phyloP scores from a whole-genome alignment of 2,329 filamentous ascomycete genomes.

The Monilinia aucupariae region DNA sequence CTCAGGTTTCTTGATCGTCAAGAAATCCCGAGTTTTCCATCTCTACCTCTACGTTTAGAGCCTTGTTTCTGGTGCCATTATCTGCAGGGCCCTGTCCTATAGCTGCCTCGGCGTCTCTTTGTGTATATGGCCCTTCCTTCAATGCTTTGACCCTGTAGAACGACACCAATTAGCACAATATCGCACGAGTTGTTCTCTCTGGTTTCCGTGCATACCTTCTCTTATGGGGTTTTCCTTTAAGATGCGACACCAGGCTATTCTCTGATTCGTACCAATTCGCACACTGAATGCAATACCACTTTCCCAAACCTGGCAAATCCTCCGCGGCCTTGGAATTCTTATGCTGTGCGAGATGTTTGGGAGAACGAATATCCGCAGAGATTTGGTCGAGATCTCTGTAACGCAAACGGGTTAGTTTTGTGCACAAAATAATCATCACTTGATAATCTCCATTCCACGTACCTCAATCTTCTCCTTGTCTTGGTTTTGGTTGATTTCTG shows the following conservation, averaged over 20 bases:
- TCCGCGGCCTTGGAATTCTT: constrained; percentile 74
- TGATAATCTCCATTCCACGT: constrained; percentile 19
- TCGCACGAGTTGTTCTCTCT: not conserved
- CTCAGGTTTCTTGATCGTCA: constrained; percentile 26
- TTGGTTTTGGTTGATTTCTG: constrained; percentile 65
- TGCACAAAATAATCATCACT: not conserved
- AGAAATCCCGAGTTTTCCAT: constrained; percentile 34
- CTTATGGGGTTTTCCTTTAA: constrained; percentile 88
- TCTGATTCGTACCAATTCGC: constrained; percentile 95
- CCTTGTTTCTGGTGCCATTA: constrained; percentile 49
- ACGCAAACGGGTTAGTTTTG: constrained; percentile 18
- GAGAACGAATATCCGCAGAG: constrained; percentile 70
- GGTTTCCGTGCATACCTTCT: constrained; percentile 56
- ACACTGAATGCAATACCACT: constrained; percentile 85
- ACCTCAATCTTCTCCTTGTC: constrained; percentile 68
- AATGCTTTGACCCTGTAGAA: constrained; percentile 68
- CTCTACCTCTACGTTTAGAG: constrained; percentile 38
- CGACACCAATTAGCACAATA: not conserved
- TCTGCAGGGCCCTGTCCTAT: constrained; percentile 61
- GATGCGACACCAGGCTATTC: constrained; percentile 66
- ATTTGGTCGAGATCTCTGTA: constrained; percentile 87
- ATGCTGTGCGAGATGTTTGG: constrained; percentile 74
- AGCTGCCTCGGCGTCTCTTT: constrained; percentile 79
- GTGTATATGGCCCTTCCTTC: constrained; percentile 77
- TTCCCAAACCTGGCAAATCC: constrained; percentile 81